Evolutionary conservation across 2,329 filamentous ascomycete species (phyloP).

Genomic region (Penicillium sp.): DNA sequence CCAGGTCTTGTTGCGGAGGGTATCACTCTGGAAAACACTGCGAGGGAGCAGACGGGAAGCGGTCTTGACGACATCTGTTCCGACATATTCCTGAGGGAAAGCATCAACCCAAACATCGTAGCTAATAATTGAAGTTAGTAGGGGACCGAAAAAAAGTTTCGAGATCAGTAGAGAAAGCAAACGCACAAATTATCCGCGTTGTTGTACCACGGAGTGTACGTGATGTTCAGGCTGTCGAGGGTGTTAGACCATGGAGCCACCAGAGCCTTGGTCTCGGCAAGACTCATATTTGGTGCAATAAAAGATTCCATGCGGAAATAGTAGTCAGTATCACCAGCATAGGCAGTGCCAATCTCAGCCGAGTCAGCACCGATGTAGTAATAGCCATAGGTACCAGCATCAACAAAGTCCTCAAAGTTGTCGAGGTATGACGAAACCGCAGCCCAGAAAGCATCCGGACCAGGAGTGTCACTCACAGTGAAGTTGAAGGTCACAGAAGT

Average conservation of each 20-base stretch:
- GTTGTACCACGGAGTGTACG: constrained; percentile 22
- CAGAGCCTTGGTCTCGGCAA: constrained; percentile 19
- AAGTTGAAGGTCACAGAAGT: constrained; percentile 27
- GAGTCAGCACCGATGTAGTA: constrained; percentile 21
- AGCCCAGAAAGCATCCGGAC: constrained; percentile 18
- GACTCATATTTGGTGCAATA: constrained; percentile 22
- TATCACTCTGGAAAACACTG: constrained; percentile 16
- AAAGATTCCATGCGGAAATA: constrained; percentile 29
- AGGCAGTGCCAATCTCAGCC: constrained; percentile 13
- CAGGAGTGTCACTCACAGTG: constrained; percentile 18
- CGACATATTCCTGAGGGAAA: constrained; percentile 22
- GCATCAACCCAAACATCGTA: constrained; percentile 19
- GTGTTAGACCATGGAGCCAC: constrained; percentile 21
- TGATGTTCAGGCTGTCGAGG: constrained; percentile 18
- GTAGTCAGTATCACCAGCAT: constrained; percentile 19
- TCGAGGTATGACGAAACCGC: constrained; percentile 18
- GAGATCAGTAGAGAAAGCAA: not conserved
- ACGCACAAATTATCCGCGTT: constrained; percentile 25
- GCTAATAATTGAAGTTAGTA: constrained; percentile 2
- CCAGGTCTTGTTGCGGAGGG: constrained; percentile 13
- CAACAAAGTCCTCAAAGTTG: constrained; percentile 20
- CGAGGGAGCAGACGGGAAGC: constrained; percentile 25
- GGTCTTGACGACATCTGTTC: constrained; percentile 18
- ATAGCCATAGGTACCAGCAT: constrained; percentile 25
- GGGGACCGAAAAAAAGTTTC: not conserved